Conservation (phyloP, 805 yeast genomes). For the Candida xyloterini region DNA sequence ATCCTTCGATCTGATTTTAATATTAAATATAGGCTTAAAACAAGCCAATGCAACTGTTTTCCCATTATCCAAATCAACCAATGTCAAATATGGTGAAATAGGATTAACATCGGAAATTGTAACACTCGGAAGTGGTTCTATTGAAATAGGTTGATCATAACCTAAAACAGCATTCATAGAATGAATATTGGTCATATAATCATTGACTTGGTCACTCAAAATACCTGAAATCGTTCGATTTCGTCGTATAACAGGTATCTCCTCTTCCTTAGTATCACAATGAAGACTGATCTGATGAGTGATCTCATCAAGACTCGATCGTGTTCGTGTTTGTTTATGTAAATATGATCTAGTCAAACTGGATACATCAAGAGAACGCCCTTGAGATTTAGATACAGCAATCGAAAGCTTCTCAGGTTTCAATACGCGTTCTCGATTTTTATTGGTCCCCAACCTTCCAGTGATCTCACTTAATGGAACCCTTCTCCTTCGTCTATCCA, state of each 20-base stretch:
- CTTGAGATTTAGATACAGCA: neutral
- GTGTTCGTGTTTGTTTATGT: conserved; percentile 1
- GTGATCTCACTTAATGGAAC: conserved; percentile 15
- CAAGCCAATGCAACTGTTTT: conserved; percentile 13
- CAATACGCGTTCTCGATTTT: neutral
- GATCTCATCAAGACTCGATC: conserved; percentile 7
- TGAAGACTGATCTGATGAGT: conserved; percentile 4
- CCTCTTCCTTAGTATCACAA: neutral
- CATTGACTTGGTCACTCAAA: conserved; percentile 16
- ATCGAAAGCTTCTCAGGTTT: neutral
- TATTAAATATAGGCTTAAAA: conserved; percentile 9
- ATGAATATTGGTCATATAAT: conserved; percentile 12
- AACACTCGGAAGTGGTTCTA: conserved; percentile 1
- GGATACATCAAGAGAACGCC: conserved; percentile 6
- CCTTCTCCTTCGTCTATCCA: conserved; percentile 3
- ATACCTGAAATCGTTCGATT: conserved; percentile 10
- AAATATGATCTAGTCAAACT: conserved; percentile 12
- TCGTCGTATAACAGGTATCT: neutral
- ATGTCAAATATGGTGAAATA: conserved; percentile 4
- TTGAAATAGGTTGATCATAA: conserved; percentile 17
- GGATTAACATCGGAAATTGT: neutral
- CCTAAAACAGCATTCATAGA: conserved; percentile 17
- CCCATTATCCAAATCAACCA: conserved; percentile 8
- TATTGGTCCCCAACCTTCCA: conserved; percentile 1
- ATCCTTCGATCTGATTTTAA: conserved; percentile 11